Conservation (phyloP, 495 filamentous ascomycete species). For the Podospora bellae-mahoneyi region DNA sequence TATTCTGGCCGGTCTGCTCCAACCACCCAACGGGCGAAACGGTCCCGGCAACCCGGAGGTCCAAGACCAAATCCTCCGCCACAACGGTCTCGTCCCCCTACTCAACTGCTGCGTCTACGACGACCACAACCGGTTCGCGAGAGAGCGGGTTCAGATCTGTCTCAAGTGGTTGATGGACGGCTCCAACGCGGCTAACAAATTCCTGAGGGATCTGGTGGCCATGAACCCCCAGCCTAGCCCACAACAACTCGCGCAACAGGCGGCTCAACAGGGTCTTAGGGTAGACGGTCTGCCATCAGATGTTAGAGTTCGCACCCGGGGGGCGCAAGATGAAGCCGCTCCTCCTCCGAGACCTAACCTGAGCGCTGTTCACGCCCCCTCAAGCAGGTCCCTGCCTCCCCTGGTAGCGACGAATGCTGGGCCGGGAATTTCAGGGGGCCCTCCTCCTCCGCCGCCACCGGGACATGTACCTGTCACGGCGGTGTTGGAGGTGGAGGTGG, state of each 20-base stretch:
- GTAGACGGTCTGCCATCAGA: constrained; percentile 47
- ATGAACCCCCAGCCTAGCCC: constrained; percentile 32
- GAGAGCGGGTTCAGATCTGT: constrained; percentile 87
- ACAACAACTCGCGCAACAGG: neutral
- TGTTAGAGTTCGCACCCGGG: constrained; percentile 40
- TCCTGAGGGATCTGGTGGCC: constrained; percentile 60
- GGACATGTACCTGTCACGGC: neutral
- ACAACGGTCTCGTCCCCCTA: constrained; percentile 80
- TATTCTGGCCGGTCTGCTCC: constrained; percentile 76
- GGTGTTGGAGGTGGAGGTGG: neutral
- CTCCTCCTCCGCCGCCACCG: no score
- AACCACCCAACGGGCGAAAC: constrained; percentile 47
- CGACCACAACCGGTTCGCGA: constrained; percentile 82
- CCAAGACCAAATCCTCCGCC: constrained; percentile 76
- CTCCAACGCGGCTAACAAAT: constrained; percentile 71
- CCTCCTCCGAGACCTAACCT: constrained; percentile 1
- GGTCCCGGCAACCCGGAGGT: constrained; percentile 70
- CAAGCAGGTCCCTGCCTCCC: constrained; percentile 7
- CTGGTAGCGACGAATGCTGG: neutral
- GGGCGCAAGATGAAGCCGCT: constrained; percentile 17
- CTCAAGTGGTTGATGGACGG: constrained; percentile 86
- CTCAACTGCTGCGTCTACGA: constrained; percentile 83
- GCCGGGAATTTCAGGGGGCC: neutral
- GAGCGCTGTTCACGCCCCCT: neutral
- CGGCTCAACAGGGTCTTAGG: constrained; percentile 22